These are phyloP conservation scores for Psilocybe cubensis DNA, from an alignment of 768 basidiomycete genomes.

Conservation along the genomic window DNA sequence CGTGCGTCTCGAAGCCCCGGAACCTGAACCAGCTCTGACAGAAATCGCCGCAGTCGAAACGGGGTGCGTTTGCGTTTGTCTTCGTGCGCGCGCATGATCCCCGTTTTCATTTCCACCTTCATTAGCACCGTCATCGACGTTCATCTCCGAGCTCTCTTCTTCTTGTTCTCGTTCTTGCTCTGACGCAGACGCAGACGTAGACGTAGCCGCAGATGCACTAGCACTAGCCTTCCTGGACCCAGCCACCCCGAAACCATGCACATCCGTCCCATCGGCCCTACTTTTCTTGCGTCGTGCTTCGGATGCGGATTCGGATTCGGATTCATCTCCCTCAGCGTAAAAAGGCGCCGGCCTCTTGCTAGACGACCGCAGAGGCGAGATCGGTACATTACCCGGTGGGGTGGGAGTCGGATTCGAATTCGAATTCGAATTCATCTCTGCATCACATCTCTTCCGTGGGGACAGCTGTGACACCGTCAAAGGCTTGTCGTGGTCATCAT, in stretches of 20 bases:
- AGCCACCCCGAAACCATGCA: no score
- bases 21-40: conserved; percentile 1
- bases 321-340: no score
- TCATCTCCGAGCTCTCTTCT: neutral
- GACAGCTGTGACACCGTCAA: conserved; percentile 27
- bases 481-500: conserved; percentile 13
- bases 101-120: no score
- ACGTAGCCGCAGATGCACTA: no score
- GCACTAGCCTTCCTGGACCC: no score
- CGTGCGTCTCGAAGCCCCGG: neutral
- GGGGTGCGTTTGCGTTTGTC: neutral
- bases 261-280: conserved; percentile 11
- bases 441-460: conserved; percentile 20
- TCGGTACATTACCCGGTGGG: conserved; percentile 23
- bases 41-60: no score
- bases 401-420: conserved; percentile 17
- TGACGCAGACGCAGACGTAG: no score
- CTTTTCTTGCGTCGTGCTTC: conserved; percentile 17
- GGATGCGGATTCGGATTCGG: no score
- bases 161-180: neutral
- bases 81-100: no score
- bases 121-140: no score
- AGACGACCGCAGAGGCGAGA: conserved; percentile 44
- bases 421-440: no score
- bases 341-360: conserved; percentile 50